phyloP scores from a whole-genome alignment of 495 filamentous ascomycete species.

The Thozetella sp. region DNA sequence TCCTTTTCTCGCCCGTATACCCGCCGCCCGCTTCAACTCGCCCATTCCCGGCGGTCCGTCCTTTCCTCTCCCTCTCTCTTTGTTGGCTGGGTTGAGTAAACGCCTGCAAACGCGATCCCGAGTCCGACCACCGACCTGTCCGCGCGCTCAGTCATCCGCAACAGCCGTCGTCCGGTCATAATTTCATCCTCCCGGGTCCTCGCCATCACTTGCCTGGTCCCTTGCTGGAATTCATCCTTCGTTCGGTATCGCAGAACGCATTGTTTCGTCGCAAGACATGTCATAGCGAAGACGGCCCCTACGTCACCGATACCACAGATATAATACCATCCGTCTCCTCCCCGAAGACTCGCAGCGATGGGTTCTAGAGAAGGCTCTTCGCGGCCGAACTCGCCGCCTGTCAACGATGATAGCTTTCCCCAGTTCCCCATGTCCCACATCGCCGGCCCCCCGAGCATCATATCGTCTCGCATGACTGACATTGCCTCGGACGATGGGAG shows the following conservation, averaged over 20 bases:
- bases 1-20: neutral
- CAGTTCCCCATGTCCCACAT: slow-evolving; percentile 34
- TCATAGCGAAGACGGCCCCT: neutral
- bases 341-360: slow-evolving; percentile 23
- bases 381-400: slow-evolving; percentile 31
- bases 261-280: neutral
- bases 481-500: slow-evolving; percentile 60
- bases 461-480: slow-evolving; percentile 87
- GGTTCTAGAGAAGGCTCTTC: slow-evolving; percentile 29
- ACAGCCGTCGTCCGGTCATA: no score
- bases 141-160: neutral
- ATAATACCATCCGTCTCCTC: neutral
- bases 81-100: no score
- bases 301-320: neutral
- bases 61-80: no score
- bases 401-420: slow-evolving; percentile 38
- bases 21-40: neutral
- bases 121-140: neutral
- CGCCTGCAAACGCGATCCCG: neutral
- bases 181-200: no score
- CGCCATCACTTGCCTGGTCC: no score
- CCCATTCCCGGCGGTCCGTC: neutral
- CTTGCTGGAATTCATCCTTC: no score
- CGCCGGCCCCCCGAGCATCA: slow-evolving; percentile 60
- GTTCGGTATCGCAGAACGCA: neutral